Percentiles rank a stretch among this genome's conserved stretches.
Conservation (phyloP, 23 red algal genomes). For the Gracilaria domingensis region DNA sequence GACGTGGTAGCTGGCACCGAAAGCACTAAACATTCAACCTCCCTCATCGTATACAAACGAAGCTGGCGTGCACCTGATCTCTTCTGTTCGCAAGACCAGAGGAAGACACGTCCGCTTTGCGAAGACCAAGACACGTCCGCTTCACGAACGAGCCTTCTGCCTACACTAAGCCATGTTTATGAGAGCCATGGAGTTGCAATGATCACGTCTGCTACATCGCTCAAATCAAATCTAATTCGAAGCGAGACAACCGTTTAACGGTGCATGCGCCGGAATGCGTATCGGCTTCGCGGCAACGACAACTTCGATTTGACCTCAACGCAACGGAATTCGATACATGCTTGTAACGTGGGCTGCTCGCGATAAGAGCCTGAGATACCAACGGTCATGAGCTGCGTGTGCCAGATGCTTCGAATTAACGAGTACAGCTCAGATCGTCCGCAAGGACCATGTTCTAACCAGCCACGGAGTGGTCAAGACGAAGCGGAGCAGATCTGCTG, state of each 20-base stretch:
- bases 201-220: background rate
- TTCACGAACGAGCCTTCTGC: background rate
- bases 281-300: background rate
- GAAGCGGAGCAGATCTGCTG: background rate
- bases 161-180: background rate
- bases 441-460: background rate
- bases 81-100: background rate
- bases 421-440: no score
- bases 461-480: background rate
- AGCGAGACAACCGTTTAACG: background rate
- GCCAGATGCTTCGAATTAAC: constrained; percentile 1
- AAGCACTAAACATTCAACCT: background rate
- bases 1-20: constrained; percentile 15
- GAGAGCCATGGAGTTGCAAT: background rate
- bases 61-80: background rate
- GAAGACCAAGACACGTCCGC: constrained; percentile 9
- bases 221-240: constrained; percentile 17
- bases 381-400: background rate
- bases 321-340: background rate
- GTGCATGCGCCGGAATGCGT: background rate
- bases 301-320: background rate
- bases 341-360: background rate
- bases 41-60: background rate
- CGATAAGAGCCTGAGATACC: background rate
- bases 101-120: constrained; percentile 8